Base-by-base conservation (phyloP, 176 grass and related monocot genomes). In the Paspalum notatum region DNA sequence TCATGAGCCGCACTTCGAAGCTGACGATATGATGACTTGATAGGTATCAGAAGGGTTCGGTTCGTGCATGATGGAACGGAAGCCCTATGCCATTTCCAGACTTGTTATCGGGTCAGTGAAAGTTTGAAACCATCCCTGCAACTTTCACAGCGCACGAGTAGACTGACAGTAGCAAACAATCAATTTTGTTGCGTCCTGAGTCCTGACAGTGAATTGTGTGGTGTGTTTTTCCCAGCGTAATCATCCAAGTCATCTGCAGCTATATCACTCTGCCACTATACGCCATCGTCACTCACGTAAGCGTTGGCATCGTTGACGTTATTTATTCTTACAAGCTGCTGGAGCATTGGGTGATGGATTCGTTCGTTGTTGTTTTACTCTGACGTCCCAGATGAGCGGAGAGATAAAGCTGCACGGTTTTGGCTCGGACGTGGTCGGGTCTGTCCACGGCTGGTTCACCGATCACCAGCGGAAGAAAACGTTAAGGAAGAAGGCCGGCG, bases 211-310 rank as follows among this genome's bases (percentile, higher is more conserved):
- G 24, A 71, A 72, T 53, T 59, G 0, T 79, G 21, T 88, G 49
- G 26, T 61, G 9, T 63, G 32, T 32, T 1, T 66, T 75, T 64
- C 48, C 44, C 90, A 98, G 92, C 41, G 54, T 89, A 38, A 24
- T 87, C 15, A 91, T 95, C 51, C 53, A 93, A 79, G 92, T 94
- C 20, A 21, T 95, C 39, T 98, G 92, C 92, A 93, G 95, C 81
- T 95, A 98, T 20, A 85, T 89, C 81, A 98, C 95, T 48, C 71
- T 95, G 42, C 95, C 95, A 9, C 64, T 98, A 47, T 95, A 91
- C 42, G 82, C 86, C 72, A 86, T 93, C 67, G 92, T 95, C 21
- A 95, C 92, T 5, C 90, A 91, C 51, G 95, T 94, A 94, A 37
- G 20, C 13, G 4, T 16, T 45, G 71, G 8, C 74, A 71, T 15